These are phyloP conservation scores for Tetrahymena thermophila DNA, from an alignment of 73 alveolate genomes.

Conservation along the genomic window DNA sequence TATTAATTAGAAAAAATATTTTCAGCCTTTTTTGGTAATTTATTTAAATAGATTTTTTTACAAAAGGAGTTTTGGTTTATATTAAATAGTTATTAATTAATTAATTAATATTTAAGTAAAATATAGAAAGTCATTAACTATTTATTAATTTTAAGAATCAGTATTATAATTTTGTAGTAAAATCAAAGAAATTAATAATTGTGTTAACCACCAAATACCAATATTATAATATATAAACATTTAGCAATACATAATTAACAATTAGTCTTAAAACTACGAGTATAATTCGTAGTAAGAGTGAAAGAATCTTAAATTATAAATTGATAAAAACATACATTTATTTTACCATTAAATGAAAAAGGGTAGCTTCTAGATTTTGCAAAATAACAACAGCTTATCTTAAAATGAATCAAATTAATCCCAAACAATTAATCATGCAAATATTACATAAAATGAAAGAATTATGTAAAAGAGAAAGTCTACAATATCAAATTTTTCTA, in stretches of 20 bases:
- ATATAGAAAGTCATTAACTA: background rate
- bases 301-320: background rate
- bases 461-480: background rate
- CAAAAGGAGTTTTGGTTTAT: background rate
- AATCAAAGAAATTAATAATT: background rate
- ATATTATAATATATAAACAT: background rate
- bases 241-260: background rate
- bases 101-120: background rate
- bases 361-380: background rate
- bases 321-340: background rate
- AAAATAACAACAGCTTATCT: background rate
- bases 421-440: background rate
- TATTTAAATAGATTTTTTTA: background rate
- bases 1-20: too few species aligned
- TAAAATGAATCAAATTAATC: background rate
- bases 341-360: background rate
- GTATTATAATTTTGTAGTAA: background rate
- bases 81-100: too few species aligned
- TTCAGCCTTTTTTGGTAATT: too few species aligned
- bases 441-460: background rate
- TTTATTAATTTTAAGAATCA: background rate
- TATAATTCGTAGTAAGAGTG: background rate
- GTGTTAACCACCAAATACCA: background rate
- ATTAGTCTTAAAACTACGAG: background rate
- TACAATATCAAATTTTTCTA: background rate